phyloP scores from a whole-genome alignment of 768 basidiomycete genomes.

The Dioszegia hungarica region DNA sequence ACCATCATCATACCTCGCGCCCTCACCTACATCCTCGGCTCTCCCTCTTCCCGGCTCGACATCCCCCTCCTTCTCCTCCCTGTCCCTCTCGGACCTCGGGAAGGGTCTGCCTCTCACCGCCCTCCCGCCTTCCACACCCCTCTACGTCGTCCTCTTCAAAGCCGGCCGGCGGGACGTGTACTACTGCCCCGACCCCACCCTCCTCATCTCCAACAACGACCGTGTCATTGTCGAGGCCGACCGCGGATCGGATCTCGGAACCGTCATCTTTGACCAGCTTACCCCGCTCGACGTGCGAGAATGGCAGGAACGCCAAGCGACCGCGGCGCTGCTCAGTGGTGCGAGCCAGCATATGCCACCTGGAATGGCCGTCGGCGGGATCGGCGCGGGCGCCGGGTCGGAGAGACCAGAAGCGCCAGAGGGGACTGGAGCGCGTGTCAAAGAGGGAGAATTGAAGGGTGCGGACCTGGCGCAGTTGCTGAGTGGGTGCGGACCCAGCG shows the following conservation, averaged over 20 bases:
- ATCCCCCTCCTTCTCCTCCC: constrained; percentile 35
- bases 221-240: constrained; percentile 96
- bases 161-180: constrained; percentile 92
- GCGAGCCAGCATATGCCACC: constrained; percentile 43
- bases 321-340: constrained; percentile 49
- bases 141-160: constrained; percentile 97
- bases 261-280: constrained; percentile 80
- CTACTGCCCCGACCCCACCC: constrained; percentile 69
- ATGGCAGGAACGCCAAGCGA: constrained; percentile 76
- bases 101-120: constrained; percentile 81
- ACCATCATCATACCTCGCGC: constrained; percentile 14
- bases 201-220: constrained; percentile 74
- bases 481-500: constrained; percentile 29
- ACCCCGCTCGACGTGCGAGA: constrained; percentile 84
- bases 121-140: constrained; percentile 76
- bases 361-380: constrained; percentile 20
- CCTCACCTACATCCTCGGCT: constrained; percentile 6
- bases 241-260: constrained; percentile 82
- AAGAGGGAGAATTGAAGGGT: constrained; percentile 17
- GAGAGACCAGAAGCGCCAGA: neutral
- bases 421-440: neutral
- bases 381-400: neutral
- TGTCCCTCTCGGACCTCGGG: constrained; percentile 56
- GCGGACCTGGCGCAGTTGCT: constrained; percentile 27
- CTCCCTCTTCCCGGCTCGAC: constrained; percentile 11